Evolutionary conservation across 1,284 basidiomycete genomes (phyloP), one percentile per base, ranked within the genome.

Genomic region (Leccinum ponderosum): DNA sequence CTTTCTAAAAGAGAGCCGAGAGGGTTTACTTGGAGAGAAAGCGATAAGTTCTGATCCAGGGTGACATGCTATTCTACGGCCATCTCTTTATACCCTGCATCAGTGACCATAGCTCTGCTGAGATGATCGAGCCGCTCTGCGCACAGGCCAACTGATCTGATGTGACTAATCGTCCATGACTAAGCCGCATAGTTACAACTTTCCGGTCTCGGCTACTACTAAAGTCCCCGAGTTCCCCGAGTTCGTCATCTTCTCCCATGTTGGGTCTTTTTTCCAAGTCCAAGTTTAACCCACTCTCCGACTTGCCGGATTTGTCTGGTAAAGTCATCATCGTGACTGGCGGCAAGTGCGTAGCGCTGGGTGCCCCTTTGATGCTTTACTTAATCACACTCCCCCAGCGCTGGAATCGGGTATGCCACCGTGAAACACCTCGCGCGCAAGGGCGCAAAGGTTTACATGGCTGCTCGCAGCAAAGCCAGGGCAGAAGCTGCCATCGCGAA

Each of bases 391-490:
- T 7, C 15, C 27, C 1, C 22, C 20, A 83, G 80, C 50, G 67
- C 73, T 7, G 81, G 80, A 1, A 78, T 82, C 11, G 81, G 81
- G 3, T 79, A 77, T 59, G 72, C 74, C n/a, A 81, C 79, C 1
- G 73, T 81, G 15, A 77, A 78, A 55, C 75, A 78, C 57, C 77
- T 83, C n/a, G 80, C 80, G 1, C 75, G 75, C 6, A 68, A 66
- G 17, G 74, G 75, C 9, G 81, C 80, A 6, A 83, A 78, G 61
- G 80, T 83, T 11, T 84, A 82, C 57, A 73, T 83, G 61, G 79
- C 77, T 0, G 73, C 79, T 17, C 73, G 79, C 14, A 77, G 69
- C 59, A 78, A 80, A 66, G 62, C 59, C 2, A 76, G 72, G 58
- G 80, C 78, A 4, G 73, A 63, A 47, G 75, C 65, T 33, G 80